Conservation (phyloP, 306 rosid species). For the Canavalia ensiformis region DNA sequence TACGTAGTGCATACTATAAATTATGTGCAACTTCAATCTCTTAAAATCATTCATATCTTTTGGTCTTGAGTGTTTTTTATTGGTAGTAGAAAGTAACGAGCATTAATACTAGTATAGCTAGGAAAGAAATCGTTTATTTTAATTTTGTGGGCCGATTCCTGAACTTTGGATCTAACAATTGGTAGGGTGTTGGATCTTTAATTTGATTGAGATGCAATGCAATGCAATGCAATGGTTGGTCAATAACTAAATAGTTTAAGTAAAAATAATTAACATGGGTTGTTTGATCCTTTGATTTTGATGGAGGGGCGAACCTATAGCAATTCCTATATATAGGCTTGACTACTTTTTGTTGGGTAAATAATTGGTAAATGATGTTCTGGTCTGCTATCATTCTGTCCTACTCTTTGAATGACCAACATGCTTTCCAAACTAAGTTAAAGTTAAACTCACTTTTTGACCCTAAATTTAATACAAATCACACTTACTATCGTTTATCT, state of each 20-base stretch:
- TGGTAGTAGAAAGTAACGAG: background rate
- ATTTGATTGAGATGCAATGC: background rate
- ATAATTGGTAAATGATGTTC: constrained; percentile 57
- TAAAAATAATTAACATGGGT: constrained; percentile 11
- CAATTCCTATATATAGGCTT: constrained; percentile 56
- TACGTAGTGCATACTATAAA: background rate
- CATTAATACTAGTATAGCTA: background rate
- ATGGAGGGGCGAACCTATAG: constrained; percentile 49
- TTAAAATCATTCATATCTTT: too few relatives aligned
- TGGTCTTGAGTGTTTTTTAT: background rate
- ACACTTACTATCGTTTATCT: constrained; percentile 20
- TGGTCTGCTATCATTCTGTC: constrained; percentile 25
- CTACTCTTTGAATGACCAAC: constrained; percentile 51
- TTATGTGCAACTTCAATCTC: too few relatives aligned
- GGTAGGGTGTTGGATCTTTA: constrained; percentile 18
- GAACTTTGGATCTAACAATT: constrained; percentile 33
- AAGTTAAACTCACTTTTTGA: constrained; percentile 57
- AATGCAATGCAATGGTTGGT: constrained; percentile 30
- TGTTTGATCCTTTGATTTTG: constrained; percentile 48
- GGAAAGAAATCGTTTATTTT: background rate
- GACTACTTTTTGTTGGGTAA: constrained; percentile 63
- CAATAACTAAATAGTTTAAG: constrained; percentile 15
- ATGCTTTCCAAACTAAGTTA: constrained; percentile 50
- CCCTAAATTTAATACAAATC: constrained; percentile 43
- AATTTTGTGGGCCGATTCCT: background rate